These are phyloP conservation scores for Aspergillus ruber DNA, from an alignment of 2,329 filamentous ascomycete species.

Conservation along the genomic window DNA sequence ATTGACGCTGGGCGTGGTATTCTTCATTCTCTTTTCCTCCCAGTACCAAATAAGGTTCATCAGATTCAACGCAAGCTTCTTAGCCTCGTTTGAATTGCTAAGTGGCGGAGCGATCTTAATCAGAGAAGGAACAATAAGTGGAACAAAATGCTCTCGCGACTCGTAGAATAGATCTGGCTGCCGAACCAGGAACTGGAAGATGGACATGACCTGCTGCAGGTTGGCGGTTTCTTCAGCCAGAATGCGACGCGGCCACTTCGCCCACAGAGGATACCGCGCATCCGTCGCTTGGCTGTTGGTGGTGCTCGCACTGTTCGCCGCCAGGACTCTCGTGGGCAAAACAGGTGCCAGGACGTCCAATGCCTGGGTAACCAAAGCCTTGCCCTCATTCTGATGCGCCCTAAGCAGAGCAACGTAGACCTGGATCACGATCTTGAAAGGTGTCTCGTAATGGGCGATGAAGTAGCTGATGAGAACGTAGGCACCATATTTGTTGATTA, in stretches of 20 bases:
- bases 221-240: slow-evolving; percentile 92
- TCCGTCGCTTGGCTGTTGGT: slow-evolving; percentile 54
- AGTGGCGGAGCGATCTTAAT: slow-evolving; percentile 76
- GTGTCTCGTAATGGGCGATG: slow-evolving; percentile 93
- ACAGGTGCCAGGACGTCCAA: slow-evolving; percentile 93
- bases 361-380: slow-evolving; percentile 85
- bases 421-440: slow-evolving; percentile 89
- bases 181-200: slow-evolving; percentile 92
- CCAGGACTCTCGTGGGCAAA: slow-evolving; percentile 70
- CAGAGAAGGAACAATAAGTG: slow-evolving; percentile 80
- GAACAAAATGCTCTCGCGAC: slow-evolving; percentile 81
- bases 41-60: slow-evolving; percentile 88
- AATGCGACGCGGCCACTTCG: slow-evolving; percentile 81
- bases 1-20: slow-evolving; percentile 38
- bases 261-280: slow-evolving; percentile 73
- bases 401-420: slow-evolving; percentile 88
- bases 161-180: slow-evolving; percentile 94
- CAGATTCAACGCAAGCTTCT: slow-evolving; percentile 82
- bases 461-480: slow-evolving; percentile 98
- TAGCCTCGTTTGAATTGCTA: slow-evolving; percentile 82
- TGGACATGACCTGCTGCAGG: slow-evolving; percentile 89
- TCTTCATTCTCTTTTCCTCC: slow-evolving; percentile 76
- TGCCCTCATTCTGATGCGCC: slow-evolving; percentile 91
- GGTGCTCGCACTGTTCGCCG: slow-evolving; percentile 3
- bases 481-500: slow-evolving; percentile 97